Evolutionary conservation across 2,329 filamentous ascomycete species (phyloP), one percentile per base, ranked within the genome.

Genomic region (Fusarium drepaniforme): DNA sequence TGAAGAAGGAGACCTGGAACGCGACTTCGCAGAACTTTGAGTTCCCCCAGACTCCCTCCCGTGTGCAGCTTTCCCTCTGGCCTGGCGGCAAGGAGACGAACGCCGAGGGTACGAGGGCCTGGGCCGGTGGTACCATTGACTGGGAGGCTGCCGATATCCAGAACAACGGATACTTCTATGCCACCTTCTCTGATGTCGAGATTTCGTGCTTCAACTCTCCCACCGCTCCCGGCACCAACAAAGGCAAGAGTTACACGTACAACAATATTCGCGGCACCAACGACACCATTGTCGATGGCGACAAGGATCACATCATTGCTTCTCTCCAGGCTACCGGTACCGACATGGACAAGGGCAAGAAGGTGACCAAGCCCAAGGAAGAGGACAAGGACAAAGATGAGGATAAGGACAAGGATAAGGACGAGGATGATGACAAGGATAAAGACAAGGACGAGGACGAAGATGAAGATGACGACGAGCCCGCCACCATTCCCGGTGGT

Each of bases 61-160:
- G 96, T 77, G 90, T 99, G 63, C 95, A 98, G 87, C 89, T 99
- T 61, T 98, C 97, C 18, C 91, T 99, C 80, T 99, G 97, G 97
- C 97, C 97, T 46, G 97, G 94, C 80, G 97, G 97, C 81, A 90
- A 94, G 57, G 85, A 91, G 12, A 89, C 88, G 80, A 98, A 98
- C 83, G 93, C 90, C 46, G 81, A 93, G 82, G 97, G 97, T 66
- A 98, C 97, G 38, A 90, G 98, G 75, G 88, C 92, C 64, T 99
- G 97, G 97, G 94, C 96, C 21, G 97, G 97, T 80, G 97, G 97
- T 1, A 28, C 56, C 63, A 96, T 99, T 74, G 89, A 97, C 87
- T 99, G 97, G 96, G 71, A 83, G 56, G 86, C 93, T 81, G 91
- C 90, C 75, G 86, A 97, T 83, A 96, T 98, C 88, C 87, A 94